These are phyloP conservation scores for Fragilaria radians DNA, from an alignment of 108 stramenopile genomes.

Conservation along the genomic window DNA sequence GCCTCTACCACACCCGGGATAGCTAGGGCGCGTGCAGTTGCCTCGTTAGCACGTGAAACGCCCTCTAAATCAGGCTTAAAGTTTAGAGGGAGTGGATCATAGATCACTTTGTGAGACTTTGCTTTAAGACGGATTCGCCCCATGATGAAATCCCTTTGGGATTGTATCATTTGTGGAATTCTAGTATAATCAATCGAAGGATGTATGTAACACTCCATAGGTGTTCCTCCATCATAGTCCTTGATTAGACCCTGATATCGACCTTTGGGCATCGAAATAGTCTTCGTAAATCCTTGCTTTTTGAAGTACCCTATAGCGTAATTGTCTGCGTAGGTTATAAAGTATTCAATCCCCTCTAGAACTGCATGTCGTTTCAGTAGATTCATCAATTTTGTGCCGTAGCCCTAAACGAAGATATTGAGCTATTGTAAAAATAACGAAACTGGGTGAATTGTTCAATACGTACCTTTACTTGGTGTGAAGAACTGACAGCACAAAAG, in stretches of 20 bases:
- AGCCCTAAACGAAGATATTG: constrained; percentile 51
- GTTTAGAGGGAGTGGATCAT: constrained; percentile 53
- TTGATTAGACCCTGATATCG: constrained; percentile 94
- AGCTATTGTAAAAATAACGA: background rate
- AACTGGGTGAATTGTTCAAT: background rate
- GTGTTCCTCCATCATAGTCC: constrained; percentile 98
- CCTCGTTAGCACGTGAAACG: constrained; percentile 42
- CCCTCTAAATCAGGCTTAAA: constrained; percentile 40
- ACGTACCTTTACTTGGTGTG: constrained; percentile 76
- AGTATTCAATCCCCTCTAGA: constrained; percentile 83
- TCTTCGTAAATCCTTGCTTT: constrained; percentile 95
- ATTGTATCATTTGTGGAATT: constrained; percentile 75
- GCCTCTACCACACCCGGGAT: constrained; percentile 90
- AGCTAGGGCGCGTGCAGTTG: constrained; percentile 60
- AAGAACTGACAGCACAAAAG: constrained; percentile 94
- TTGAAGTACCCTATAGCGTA: constrained; percentile 15
- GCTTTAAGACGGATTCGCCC: constrained; percentile 44
- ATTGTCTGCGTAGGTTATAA: constrained; percentile 90
- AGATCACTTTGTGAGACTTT: constrained; percentile 56
- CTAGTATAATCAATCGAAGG: constrained; percentile 87
- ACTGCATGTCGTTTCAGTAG: constrained; percentile 89
- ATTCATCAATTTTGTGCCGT: constrained; percentile 98
- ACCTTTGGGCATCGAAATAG: constrained; percentile 75
- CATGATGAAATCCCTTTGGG: constrained; percentile 71
- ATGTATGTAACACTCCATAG: constrained; percentile 99